Evolutionary conservation across 441 rosid species (phyloP).

Genomic region (Populus trichocarpa): DNA sequence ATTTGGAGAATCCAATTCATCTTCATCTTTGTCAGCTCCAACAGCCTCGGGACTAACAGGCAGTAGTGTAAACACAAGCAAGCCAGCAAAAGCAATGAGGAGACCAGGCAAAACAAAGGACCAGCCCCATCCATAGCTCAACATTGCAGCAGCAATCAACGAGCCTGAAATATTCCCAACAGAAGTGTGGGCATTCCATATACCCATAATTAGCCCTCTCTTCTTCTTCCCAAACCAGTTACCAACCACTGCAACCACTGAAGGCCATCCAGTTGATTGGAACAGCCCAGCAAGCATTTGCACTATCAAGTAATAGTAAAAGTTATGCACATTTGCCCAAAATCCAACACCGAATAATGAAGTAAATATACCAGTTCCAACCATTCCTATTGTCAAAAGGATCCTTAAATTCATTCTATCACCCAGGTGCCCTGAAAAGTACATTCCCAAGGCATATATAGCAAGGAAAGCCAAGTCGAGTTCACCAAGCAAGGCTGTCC

Average conservation of each 20-base stretch:
- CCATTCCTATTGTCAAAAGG: conserved; percentile 75
- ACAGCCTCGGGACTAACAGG: conserved; percentile 75
- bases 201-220: conserved; percentile 93
- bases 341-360: conserved; percentile 78
- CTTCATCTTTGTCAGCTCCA: conserved; percentile 55
- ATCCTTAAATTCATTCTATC: conserved; percentile 78
- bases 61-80: conserved; percentile 59
- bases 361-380: conserved; percentile 83
- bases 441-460: conserved; percentile 85
- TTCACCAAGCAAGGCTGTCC: conserved; percentile 75
- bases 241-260: conserved; percentile 91
- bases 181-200: conserved; percentile 99
- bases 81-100: conserved; percentile 45
- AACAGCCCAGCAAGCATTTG: conserved; percentile 89
- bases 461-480: conserved; percentile 83
- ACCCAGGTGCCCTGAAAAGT: conserved; percentile 84
- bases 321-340: conserved; percentile 70
- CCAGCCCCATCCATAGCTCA: conserved; percentile 97
- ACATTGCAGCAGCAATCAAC: conserved; percentile 65
- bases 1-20: conserved; percentile 38
- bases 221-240: conserved; percentile 91
- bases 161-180: conserved; percentile 89
- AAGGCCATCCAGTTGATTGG: conserved; percentile 98
- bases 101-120: conserved; percentile 89
- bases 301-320: conserved; percentile 53